Base-by-base conservation (phyloP, 2,329 filamentous ascomycete species). In the Trematosphaeria pertusa region DNA sequence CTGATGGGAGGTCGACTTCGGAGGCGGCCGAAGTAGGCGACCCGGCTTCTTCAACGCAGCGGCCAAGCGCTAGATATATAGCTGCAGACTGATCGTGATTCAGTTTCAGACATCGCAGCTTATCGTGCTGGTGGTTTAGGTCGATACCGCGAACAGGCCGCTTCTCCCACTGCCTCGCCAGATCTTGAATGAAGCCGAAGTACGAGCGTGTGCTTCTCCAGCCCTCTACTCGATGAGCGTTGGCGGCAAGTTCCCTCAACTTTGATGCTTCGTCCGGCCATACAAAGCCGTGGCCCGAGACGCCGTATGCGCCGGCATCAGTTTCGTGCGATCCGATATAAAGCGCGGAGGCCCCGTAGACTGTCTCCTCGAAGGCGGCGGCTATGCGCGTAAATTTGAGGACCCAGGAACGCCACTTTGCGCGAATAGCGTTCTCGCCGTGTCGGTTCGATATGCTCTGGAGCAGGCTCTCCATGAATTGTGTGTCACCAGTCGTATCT, bases 191-290 rank as follows among this genome's bases (percentile, higher is more conserved):
- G 67, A 91, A 97, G 58, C 89, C 91, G 74, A 95, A 96, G 69
- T 99, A 99, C 64, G 90, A 96, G 50, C 94, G 82, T 1, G 94
- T 97, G 55, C 91, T 95, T 58, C 94, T 86, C 94, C 94, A 99
- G 46, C 93, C 94, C 75, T 99, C 94, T 52, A 99, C 95, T 46
- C 94, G 83, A 46, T 89, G 91, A 36, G 94, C 91, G 51, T 96
- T 96, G 3, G 91, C 93, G 12, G 91, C 89, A 28, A 99, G 82
- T 73, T 99, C 94, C 61, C 87, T 87, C 61, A 88, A 82, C 72
- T 91, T 93, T 6, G 87, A 81, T 31, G 79, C 77, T 45, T 97
- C 91, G 61, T 96, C 90, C 3, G 87, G 76, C 94, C 94, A 99
- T 24, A 99, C 93, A 67, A 96, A 97, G 31, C 94, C 94, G 68